Evolutionary conservation across 176 grass and related monocot species (phyloP).

Genomic region (Cenchrus purpureus): DNA sequence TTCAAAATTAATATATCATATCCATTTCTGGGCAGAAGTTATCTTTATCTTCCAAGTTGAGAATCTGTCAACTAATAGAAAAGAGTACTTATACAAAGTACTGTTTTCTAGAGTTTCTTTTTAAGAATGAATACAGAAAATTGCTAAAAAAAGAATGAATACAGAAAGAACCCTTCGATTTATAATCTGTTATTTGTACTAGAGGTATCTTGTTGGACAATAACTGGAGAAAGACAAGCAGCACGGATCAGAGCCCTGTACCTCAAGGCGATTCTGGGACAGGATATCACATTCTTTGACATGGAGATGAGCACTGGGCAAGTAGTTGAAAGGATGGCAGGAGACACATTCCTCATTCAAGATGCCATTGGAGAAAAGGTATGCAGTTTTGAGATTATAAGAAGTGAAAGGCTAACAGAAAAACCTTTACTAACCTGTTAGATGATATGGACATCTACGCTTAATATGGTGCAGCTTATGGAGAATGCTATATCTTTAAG

Average conservation of each 20-base stretch:
- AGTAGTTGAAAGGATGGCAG: conserved; percentile 53
- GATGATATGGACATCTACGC: not conserved
- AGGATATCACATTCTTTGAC: conserved; percentile 54
- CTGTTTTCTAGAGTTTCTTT: not conserved
- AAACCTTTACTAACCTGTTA: not conserved
- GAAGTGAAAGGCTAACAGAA: not conserved
- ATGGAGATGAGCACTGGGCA: conserved; percentile 54
- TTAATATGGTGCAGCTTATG: not conserved
- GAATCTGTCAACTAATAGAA: not conserved
- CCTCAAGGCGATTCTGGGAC: conserved; percentile 46
- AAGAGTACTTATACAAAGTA: not conserved
- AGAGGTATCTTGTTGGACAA: conserved; percentile 62
- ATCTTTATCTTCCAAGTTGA: not conserved
- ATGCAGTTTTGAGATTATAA: not conserved
- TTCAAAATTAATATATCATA: conserved; percentile 11
- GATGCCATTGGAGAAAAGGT: conserved; percentile 63
- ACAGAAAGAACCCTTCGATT: not conserved
- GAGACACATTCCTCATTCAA: conserved; percentile 54
- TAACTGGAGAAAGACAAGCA: conserved; percentile 56
- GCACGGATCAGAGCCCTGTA: conserved; percentile 47
- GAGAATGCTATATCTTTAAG: not conserved
- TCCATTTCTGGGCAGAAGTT: not conserved
- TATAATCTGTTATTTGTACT: conserved; percentile 32
- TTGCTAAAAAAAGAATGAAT: no score
- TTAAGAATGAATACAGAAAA: not conserved